These are phyloP conservation scores for Gypsophila paniculata DNA, from an alignment of 179 eudicot species.

Conservation along the genomic window DNA sequence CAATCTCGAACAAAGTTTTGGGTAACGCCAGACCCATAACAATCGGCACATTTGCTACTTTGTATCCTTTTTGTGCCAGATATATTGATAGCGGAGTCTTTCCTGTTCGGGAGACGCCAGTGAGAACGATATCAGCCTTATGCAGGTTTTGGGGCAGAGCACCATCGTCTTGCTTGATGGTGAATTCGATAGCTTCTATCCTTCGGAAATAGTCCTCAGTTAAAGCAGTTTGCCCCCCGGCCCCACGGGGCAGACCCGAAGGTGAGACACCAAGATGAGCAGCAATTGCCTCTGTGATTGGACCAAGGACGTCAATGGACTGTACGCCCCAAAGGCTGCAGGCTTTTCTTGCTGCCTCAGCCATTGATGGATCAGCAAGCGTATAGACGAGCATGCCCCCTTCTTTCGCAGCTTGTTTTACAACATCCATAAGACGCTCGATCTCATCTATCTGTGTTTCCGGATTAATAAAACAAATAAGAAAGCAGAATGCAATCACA, in stretches of 20 bases:
- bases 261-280: slow-evolving; percentile 87
- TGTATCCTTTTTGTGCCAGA: slow-evolving; percentile 85
- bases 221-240: slow-evolving; percentile 59
- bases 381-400: slow-evolving; percentile 80
- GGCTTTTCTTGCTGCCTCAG: slow-evolving; percentile 69
- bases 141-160: slow-evolving; percentile 71
- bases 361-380: slow-evolving; percentile 79
- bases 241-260: slow-evolving; percentile 86
- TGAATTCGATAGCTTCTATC: slow-evolving; percentile 89
- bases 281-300: slow-evolving; percentile 75
- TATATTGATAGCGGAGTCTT: slow-evolving; percentile 90
- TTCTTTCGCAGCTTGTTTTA: slow-evolving; percentile 85
- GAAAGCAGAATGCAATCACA: background rate
- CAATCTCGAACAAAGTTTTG: slow-evolving; percentile 60
- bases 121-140: slow-evolving; percentile 74
- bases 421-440: slow-evolving; percentile 65
- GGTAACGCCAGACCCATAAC: slow-evolving; percentile 70
- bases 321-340: slow-evolving; percentile 73
- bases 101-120: slow-evolving; percentile 92
- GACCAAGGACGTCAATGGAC: slow-evolving; percentile 66
- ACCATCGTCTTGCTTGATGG: slow-evolving; percentile 95
- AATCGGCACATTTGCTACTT: slow-evolving; percentile 88
- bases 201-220: slow-evolving; percentile 73
- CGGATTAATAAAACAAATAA: slow-evolving; percentile 14
- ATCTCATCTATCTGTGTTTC: slow-evolving; percentile 60